Base-by-base conservation (phyloP, 768 basidiomycete species). In the Boletales sp. region DNA sequence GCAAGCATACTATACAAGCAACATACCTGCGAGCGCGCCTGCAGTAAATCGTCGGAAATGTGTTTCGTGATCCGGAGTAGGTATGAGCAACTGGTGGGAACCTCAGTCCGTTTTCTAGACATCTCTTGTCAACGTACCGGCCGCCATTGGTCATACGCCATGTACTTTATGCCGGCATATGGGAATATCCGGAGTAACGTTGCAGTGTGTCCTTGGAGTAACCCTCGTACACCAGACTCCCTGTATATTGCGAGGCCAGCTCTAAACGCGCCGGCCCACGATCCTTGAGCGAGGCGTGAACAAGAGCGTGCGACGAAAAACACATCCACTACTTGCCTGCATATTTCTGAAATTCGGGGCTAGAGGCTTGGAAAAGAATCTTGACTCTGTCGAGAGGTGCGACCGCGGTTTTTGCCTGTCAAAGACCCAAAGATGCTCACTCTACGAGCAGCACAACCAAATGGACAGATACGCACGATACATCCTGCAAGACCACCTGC, bases 381-480 rank as follows among this genome's bases (percentile, higher is more conserved):
- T 99, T 99, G 59, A 99, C 94, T 65, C 97, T 79, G 68, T 99
- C 97, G 43, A 99, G 79, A 4, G 97, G 97, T 17, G 97, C 97
- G 39, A 97, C 90, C 30, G 86, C 86, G 12, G 93, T 92, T 72
- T 95, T 95, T 43, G 94, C 93, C 94, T 95, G 56, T 8, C 36
- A 38, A 27, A 10, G 15, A 40, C 21, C 12, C 52, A 35, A 60
- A 54, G 42, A 44, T 34, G 8, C 29, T 55, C 4, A 35, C 41
- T 36, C 54, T 31, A 48, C 53, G 21, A 43, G 48, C 19, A 45
- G 14, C 5, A 21, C 5, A 48, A 39, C 51, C 37, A 31, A 59
- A n/a, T 31, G 15, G 43, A 11, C 17, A 6, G 29, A 30, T 35
- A 80, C 91, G 62, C 64, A 97, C 94, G 56, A 94, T 78, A 71